Conservation (phyloP, 805 yeast genomes). For the Hanseniaspora occidentalis region DNA sequence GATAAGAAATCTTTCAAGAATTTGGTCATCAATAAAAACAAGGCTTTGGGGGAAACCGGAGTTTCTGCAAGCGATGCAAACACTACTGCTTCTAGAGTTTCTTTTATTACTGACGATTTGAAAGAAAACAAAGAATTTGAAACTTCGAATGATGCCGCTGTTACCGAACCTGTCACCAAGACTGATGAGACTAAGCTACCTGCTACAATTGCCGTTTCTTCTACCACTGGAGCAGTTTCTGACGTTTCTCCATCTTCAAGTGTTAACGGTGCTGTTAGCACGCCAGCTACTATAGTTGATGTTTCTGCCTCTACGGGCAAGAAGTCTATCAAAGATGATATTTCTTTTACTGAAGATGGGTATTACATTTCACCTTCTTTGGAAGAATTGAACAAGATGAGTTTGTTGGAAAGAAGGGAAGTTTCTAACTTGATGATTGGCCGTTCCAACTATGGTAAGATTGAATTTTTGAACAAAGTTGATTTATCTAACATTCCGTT, state of each 20-base stretch:
- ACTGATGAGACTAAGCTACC: neutral
- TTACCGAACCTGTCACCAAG: neutral
- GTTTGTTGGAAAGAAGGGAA: conserved; percentile 50
- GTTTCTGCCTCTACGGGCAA: neutral
- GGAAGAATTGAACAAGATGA: conserved; percentile 43
- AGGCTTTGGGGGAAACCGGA: conserved; percentile 3
- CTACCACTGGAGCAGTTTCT: neutral
- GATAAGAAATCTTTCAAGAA: conserved; percentile 20
- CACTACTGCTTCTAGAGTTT: conserved; percentile 1
- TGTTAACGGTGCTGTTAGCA: too few relatives aligned
- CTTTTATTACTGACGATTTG: neutral
- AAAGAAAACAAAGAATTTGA: conserved; percentile 3
- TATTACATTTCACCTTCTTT: conserved; percentile 81
- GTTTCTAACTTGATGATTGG: conserved; percentile 66
- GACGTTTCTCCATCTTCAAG: too few relatives aligned
- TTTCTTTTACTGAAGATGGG: conserved; percentile 51
- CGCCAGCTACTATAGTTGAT: too few relatives aligned
- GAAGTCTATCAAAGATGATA: conserved; percentile 22
- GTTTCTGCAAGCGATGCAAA: too few relatives aligned
- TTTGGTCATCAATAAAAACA: conserved; percentile 15
- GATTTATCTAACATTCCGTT: conserved; percentile 61
- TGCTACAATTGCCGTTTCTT: neutral
- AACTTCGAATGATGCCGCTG: neutral
- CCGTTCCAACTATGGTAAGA: conserved; percentile 55
- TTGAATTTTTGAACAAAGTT: conserved; percentile 70